These are phyloP conservation scores for Entomortierella lignicola DNA, from an alignment of 192 early-diverging fungal genomes.

Conservation along the genomic window DNA sequence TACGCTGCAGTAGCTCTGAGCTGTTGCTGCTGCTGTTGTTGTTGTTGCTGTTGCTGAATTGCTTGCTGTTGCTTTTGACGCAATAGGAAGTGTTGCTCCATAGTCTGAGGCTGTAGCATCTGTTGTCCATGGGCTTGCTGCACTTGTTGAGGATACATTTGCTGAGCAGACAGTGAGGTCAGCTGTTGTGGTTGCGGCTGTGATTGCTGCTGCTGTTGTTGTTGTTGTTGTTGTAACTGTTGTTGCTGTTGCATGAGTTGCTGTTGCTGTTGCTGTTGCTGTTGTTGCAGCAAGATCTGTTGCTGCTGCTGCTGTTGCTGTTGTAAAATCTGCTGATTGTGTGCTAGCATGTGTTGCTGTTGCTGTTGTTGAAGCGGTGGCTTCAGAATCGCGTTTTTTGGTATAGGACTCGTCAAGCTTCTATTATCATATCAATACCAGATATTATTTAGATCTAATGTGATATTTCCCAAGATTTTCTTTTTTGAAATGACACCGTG, in stretches of 20 bases:
- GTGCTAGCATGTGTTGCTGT: no score
- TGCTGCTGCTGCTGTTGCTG: constrained; percentile 36
- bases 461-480: not conserved
- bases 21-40: constrained; percentile 7
- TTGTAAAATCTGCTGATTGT: not conserved
- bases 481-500: no score
- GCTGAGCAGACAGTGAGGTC: not conserved
- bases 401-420: constrained; percentile 2
- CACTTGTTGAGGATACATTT: constrained; percentile 9
- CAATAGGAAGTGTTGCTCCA: constrained; percentile 16
- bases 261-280: constrained; percentile 17
- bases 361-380: constrained; percentile 19
- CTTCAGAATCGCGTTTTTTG: constrained; percentile 32
- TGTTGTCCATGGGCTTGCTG: constrained; percentile 28
- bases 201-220: constrained; percentile 15
- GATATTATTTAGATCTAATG: not conserved
- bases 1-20: not conserved
- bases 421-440: not conserved
- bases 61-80: constrained; percentile 19
- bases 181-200: constrained; percentile 24
- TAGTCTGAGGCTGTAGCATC: constrained; percentile 8
- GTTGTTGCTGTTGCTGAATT: constrained; percentile 17
- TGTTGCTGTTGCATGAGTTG: constrained; percentile 15
- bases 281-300: constrained; percentile 13
- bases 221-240: constrained; percentile 24